A percentile compares a stretch with the other conserved stretches of the same genome.
These are phyloP conservation scores for Chernovozyma sophiae-reginae DNA, from an alignment of 1,139 yeast species.

Conservation along the genomic window DNA sequence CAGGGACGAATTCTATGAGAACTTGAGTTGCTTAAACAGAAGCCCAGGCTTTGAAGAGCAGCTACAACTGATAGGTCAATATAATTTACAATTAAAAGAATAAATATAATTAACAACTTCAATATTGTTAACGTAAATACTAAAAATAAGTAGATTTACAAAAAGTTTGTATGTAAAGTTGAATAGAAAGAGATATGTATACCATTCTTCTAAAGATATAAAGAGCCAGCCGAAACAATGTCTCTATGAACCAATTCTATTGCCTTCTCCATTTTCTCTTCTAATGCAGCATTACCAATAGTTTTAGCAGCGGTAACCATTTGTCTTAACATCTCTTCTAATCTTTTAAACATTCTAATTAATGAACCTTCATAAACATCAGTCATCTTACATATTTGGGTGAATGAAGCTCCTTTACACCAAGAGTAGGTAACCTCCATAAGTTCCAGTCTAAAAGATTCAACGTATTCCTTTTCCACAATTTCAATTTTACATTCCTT, in stretches of 20 bases:
- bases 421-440: slow-evolving; percentile 97
- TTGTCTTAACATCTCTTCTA: slow-evolving; percentile 90
- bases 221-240: slow-evolving; percentile 92
- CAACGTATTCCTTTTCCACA: slow-evolving; percentile 87
- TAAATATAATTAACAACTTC: too few species aligned
- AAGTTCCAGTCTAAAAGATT: slow-evolving; percentile 82
- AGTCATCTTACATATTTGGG: slow-evolving; percentile 97
- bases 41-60: too few species aligned
- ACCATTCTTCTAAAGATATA: slow-evolving; percentile 65
- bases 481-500: slow-evolving; percentile 87
- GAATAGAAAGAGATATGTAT: too few species aligned
- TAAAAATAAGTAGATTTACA: too few species aligned
- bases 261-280: slow-evolving; percentile 85
- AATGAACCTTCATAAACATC: slow-evolving; percentile 97
- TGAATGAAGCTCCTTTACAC: slow-evolving; percentile 95
- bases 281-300: slow-evolving; percentile 83
- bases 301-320: slow-evolving; percentile 87
- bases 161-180: too few species aligned
- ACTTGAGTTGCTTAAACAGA: too few species aligned
- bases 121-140: too few species aligned
- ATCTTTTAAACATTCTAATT: slow-evolving; percentile 87
- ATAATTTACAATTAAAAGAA: too few species aligned
- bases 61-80: too few species aligned
- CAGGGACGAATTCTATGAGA: too few species aligned
- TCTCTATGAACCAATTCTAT: slow-evolving; percentile 88